Evolutionary conservation across 2,329 filamentous ascomycete species (phyloP).

Genomic region (Exophiala mesophila): DNA sequence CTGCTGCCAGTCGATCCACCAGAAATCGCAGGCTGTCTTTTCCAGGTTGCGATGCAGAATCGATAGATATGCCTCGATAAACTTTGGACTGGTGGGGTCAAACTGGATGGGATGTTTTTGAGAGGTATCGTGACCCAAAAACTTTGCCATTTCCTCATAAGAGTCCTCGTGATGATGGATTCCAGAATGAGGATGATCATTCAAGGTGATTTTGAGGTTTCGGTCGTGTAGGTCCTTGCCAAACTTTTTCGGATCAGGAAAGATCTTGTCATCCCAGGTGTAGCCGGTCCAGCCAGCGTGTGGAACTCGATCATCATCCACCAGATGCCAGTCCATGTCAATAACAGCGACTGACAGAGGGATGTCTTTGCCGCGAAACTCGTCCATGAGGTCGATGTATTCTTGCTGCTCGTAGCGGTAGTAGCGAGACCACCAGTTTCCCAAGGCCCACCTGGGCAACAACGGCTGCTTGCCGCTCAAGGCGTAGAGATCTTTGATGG

Average conservation of each 20-base stretch:
- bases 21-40: conserved; percentile 55
- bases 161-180: conserved; percentile 53
- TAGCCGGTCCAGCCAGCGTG: conserved; percentile 58
- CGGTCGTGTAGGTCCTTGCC: conserved; percentile 48
- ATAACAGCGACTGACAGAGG: conserved; percentile 57
- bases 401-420: conserved; percentile 53
- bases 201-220: conserved; percentile 53
- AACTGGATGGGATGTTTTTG: conserved; percentile 51
- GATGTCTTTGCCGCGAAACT: conserved; percentile 48
- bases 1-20: conserved; percentile 67
- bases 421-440: conserved; percentile 64
- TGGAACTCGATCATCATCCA: conserved; percentile 43
- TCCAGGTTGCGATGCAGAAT: conserved; percentile 55
- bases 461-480: conserved; percentile 54
- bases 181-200: conserved; percentile 59
- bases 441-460: conserved; percentile 54
- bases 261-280: conserved; percentile 56
- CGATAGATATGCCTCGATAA: conserved; percentile 55
- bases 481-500: conserved; percentile 51
- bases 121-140: conserved; percentile 48
- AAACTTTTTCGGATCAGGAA: conserved; percentile 53
- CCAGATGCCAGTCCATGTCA: conserved; percentile 64
- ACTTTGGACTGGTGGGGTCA: conserved; percentile 50
- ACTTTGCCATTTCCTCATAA: conserved; percentile 52
- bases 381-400: conserved; percentile 55